phyloP scores from a whole-genome alignment of 108 stramenopile genomes.

The Cyclostephanos tholiformis region DNA sequence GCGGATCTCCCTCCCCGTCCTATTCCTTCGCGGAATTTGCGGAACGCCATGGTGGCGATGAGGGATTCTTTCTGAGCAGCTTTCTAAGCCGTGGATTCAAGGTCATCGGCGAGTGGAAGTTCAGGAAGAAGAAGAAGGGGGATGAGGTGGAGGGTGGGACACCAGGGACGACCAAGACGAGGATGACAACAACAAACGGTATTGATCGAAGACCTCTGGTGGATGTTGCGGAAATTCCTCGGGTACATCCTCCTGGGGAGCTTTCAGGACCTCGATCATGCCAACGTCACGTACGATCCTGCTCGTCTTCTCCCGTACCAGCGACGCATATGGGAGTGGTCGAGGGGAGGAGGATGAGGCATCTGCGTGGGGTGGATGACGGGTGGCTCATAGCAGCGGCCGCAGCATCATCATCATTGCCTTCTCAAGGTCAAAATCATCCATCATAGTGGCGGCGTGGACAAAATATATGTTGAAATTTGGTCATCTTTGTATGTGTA shows the following conservation, averaged over 20 bases:
- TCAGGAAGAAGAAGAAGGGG: not conserved
- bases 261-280: conserved; percentile 53
- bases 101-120: not conserved
- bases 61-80: not conserved
- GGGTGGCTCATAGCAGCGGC: too few species aligned
- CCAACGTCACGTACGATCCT: conserved; percentile 28
- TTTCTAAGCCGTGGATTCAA: not conserved
- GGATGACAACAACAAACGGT: not conserved
- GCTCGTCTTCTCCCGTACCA: conserved; percentile 25
- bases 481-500: too few species aligned
- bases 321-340: conserved; percentile 45
- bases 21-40: not conserved
- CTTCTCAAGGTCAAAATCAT: too few species aligned
- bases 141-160: not conserved
- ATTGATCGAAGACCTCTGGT: conserved; percentile 32
- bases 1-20: not conserved
- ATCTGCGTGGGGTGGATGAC: too few species aligned
- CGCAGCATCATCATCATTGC: too few species aligned
- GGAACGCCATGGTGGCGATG: not conserved
- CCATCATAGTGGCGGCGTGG: too few species aligned
- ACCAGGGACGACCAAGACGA: not conserved
- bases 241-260: conserved; percentile 49
- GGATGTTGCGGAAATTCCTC: conserved; percentile 20
- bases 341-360: too few species aligned
- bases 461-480: too few species aligned